Percentiles rank a stretch among this genome's conserved stretches.
phyloP scores from a whole-genome alignment of 2,329 filamentous ascomycete genomes.

The Furcasterigmium furcatum region DNA sequence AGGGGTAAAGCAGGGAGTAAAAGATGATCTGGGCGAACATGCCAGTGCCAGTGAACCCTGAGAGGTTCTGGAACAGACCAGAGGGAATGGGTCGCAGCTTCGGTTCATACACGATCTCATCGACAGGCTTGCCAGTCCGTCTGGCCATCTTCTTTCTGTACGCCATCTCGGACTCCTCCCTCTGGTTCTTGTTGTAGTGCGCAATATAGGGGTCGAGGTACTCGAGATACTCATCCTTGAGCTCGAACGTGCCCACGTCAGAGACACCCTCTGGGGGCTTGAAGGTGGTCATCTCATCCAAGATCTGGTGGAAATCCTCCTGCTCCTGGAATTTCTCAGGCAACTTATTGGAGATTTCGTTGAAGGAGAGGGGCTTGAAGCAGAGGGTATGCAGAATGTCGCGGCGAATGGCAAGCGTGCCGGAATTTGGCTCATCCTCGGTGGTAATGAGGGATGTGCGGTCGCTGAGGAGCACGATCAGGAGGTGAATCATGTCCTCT shows the following conservation, averaged over 20 bases:
- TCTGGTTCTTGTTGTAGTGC: constrained; percentile 94
- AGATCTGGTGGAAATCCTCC: constrained; percentile 79
- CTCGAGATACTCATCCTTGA: constrained; percentile 82
- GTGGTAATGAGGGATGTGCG: constrained; percentile 73
- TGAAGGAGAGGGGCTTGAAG: constrained; percentile 94
- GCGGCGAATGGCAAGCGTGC: constrained; percentile 71
- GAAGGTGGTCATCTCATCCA: constrained; percentile 86
- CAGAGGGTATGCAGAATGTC: constrained; percentile 93
- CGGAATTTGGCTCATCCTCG: constrained; percentile 62
- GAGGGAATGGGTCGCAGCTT: constrained; percentile 71
- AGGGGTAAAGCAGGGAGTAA: constrained; percentile 79
- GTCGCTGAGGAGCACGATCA: constrained; percentile 89
- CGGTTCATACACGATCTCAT: constrained; percentile 90
- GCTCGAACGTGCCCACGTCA: constrained; percentile 90
- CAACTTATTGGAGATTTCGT: constrained; percentile 81
- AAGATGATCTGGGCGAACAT: constrained; percentile 90
- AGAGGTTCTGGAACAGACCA: constrained; percentile 73
- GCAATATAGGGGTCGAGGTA: constrained; percentile 93
- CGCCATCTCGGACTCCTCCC: constrained; percentile 88
- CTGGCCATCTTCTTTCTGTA: constrained; percentile 86
- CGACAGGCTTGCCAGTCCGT: constrained; percentile 74
- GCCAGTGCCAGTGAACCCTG: constrained; percentile 77
- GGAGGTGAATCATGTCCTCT: constrained; percentile 91
- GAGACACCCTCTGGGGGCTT: constrained; percentile 86
- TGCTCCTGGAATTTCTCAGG: constrained; percentile 88